Conservation (phyloP, 768 basidiomycete species). For the Hygrocybe coccinea region DNA sequence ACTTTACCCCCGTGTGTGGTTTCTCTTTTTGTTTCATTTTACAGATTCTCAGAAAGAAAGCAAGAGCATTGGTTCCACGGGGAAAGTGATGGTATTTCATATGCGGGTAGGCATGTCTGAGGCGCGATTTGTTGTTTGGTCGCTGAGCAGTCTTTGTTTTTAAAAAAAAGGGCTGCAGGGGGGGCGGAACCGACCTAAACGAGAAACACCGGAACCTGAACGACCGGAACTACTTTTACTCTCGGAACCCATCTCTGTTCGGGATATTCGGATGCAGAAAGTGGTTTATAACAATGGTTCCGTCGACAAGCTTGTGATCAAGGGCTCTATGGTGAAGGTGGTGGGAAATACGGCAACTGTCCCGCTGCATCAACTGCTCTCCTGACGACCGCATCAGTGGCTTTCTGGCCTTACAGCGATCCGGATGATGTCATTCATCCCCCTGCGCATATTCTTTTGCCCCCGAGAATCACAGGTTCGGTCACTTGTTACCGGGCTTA, state of each 20-base stretch:
- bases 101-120: slow-evolving; percentile 40
- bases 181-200: slow-evolving; percentile 4
- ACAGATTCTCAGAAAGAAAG: slow-evolving; percentile 55
- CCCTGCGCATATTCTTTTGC: neutral
- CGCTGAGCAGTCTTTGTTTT: neutral
- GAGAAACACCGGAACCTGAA: neutral
- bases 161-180: neutral
- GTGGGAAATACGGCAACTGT: slow-evolving; percentile 36
- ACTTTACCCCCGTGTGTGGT: neutral
- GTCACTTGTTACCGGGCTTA: too few species aligned
- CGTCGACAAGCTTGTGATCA: slow-evolving; percentile 48
- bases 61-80: slow-evolving; percentile 61
- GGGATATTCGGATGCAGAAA: slow-evolving; percentile 39
- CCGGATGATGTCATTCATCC: neutral
- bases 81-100: slow-evolving; percentile 51
- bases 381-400: neutral
- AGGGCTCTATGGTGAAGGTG: slow-evolving; percentile 42
- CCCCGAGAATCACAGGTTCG: too few species aligned
- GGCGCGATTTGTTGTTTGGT: neutral
- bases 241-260: slow-evolving; percentile 29
- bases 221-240: neutral
- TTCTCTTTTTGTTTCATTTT: neutral
- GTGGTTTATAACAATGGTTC: slow-evolving; percentile 33
- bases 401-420: too few species aligned
- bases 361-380: slow-evolving; percentile 21